These are phyloP conservation scores for Rhexocercosporidium sp. DNA, from an alignment of 2,329 filamentous ascomycete genomes.

Conservation along the genomic window DNA sequence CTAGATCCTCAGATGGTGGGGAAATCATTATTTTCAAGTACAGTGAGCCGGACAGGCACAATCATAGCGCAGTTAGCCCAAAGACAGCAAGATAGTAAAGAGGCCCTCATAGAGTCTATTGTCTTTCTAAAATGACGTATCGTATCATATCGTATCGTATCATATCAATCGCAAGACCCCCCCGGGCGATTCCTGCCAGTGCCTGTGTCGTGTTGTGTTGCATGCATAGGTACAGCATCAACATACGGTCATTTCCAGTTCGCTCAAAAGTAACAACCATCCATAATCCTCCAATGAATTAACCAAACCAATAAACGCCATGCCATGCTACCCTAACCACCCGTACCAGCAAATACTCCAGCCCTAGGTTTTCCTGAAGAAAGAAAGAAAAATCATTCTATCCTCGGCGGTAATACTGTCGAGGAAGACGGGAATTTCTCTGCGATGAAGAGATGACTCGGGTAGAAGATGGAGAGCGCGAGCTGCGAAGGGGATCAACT, in stretches of 20 bases:
- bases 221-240: neutral
- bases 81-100: neutral
- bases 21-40: too few species aligned
- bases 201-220: neutral
- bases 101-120: neutral
- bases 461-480: conserved; percentile 36
- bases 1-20: too few species aligned
- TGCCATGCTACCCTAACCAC: neutral
- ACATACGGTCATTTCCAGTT: neutral
- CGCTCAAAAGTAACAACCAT: neutral
- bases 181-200: neutral
- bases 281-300: neutral
- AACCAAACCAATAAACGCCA: neutral
- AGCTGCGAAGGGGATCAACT: conserved; percentile 33
- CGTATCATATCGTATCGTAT: neutral
- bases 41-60: too few species aligned
- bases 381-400: neutral
- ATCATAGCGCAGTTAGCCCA: too few species aligned
- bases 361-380: conserved; percentile 9
- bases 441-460: conserved; percentile 33
- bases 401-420: conserved; percentile 29
- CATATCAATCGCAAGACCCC: neutral
- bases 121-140: neutral
- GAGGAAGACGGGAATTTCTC: conserved; percentile 28
- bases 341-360: conserved; percentile 6